Base-by-base conservation (phyloP, 1,139 yeast genomes). In the Wickerhamomyces sp. region DNA sequence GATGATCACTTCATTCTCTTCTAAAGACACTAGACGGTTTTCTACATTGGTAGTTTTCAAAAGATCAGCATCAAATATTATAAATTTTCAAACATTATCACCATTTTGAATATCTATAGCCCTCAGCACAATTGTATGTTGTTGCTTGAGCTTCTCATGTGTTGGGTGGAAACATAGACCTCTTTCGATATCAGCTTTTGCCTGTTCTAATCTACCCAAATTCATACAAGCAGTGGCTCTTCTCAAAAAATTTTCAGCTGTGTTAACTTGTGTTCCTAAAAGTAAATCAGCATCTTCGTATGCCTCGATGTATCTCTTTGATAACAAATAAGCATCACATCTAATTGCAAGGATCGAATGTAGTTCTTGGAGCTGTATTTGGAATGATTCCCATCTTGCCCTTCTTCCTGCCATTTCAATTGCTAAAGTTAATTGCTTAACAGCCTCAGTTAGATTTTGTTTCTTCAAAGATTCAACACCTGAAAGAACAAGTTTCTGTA, bases 381-480 rank as follows among this genome's bases (percentile, higher is more conserved):
- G 88, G 51, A 88, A 84, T 10, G 89, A 69, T 57, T 91, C 98
- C 72, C 89, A 88, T 51, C 85, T 80, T 23, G 88, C 78, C 57
- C 97, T 75, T 42, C 74, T 64, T 23, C 55, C 51, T 15, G 89
- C 83, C 77, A 88, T 75, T 38, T 86, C 94, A 29, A 91, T 67
- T 1, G 95, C 96, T 40, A 87, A 66, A 9, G 79, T 59, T 51
- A 85, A 76, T 51, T 79, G 78, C 55, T 80, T 80, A 33, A 76
- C 73, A 2, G 96, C 88, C 14, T 87, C 96, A 5, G 64, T 66
- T 45, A 70, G 70, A 51, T 82, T 80, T 19, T 72, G 74, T 33
- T 69, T 67, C 52, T 79, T 75, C 55, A 85, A 70, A 9, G 81
- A 68, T 30, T 67, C 70, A 7, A 80, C 70, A 1, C 93, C 96